Base-by-base conservation (phyloP, 1,284 basidiomycete genomes). In the Ustilago bromivora region DNA sequence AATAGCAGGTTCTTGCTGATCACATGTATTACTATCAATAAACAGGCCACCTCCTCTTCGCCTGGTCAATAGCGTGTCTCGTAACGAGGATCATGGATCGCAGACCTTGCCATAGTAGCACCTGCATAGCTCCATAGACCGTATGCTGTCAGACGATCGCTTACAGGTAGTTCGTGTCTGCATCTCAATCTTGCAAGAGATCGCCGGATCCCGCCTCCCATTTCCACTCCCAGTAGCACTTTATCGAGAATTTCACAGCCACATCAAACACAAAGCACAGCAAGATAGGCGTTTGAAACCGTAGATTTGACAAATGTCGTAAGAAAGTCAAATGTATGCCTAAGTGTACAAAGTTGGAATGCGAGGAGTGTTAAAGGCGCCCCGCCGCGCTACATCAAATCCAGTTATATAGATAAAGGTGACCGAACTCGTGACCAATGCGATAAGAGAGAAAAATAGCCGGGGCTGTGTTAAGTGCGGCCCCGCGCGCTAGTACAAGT, bases 331-430 rank as follows among this genome's bases (percentile, higher is more conserved):
- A 5, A 23, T 13, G 23, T 55, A 66, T 52, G 55, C 47, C 38
- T 52, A 57, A 61, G 53, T 47, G 54, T 62, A 65, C 54, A 68
- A 55, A 53, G 31, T n/a, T 28, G 32, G 52, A 55, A 51, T 71
- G 71, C 76, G 76, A 76, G 76, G 69, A 71, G 76, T 78, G 72
- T 78, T 78, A 78, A 78, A n/a, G 61, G 72, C 76, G 71, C 69
- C 76, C 65, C 72, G 72, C 74, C 74, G 69, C 74, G 74, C 74
- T 47, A 55, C 52, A 68, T 76, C 67, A 71, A 76, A 71, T 76
- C 67, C 73, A 76, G 69, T 66, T 76, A 72, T 72, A 71, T 61
- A 35, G 13, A 31, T n/a, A 32, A 32, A 47, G 28, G 17, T 31
- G n/a, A 38, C 35, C 32, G 17, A 53, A 53, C 61, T 34, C 41